Base-by-base conservation (phyloP, 2,329 filamentous ascomycete species). In the Aspergillus nomiae region DNA sequence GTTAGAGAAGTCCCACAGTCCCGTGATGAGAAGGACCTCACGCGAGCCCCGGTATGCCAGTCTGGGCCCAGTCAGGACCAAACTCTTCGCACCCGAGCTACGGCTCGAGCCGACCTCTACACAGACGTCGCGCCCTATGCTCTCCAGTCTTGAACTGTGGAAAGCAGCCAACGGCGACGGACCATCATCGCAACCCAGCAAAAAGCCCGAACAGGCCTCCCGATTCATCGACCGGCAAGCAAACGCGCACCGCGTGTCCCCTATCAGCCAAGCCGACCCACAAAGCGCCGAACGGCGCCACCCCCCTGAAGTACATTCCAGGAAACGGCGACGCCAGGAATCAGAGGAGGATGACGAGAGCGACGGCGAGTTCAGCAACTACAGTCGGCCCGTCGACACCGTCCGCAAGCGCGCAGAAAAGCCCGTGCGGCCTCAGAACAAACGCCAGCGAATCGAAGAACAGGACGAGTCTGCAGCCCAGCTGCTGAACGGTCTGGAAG, bases 281-380 rank as follows among this genome's bases (percentile, higher is more conserved):
- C 63, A 63, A 56, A 68, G 64, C 56, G 64, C 64, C 32, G 66
- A 65, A 45, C 63, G 61, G 53, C 65, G 50, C 56, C 69, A 56
- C 45, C 53, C 43, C 21, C 21, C 21, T 2, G 21, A 24, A 24
- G 21, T 24, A 24, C 28, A 34, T 28, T 64, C 58, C 38, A 59
- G 68, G 54, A 73, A 72, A 41, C 65, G 71, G 26, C 28, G 61
- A 24, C 64, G 63, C 3, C 56, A 63, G 2, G 59, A 61, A 10
- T 57, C 65, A 9, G 63, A 70, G 16, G 69, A 69, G 11, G 62
- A 66, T n/a, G 71, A 72, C n/a, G 71, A 72, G 11, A 77, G 78
- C 54, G 80, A 82, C 10, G 79, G 81, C 51, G 82, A 76, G 1
- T 85, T 84, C 62, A 78, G 83, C 45, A 71, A 71, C 3, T 75